Conservation (phyloP, 805 yeast species). For the Metschnikowia gelsemii region DNA sequence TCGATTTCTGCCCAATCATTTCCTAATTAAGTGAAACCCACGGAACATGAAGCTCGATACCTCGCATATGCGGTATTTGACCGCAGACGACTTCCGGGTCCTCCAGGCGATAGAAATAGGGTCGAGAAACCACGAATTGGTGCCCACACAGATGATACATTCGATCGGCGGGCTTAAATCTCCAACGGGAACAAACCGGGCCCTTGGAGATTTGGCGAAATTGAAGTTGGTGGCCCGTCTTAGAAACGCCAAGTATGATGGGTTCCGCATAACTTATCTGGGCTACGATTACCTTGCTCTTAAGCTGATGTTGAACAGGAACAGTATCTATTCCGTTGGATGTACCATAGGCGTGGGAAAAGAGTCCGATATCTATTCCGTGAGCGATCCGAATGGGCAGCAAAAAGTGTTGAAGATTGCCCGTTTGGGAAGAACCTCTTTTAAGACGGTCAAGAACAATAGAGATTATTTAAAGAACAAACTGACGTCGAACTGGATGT, state of each 20-base stretch:
- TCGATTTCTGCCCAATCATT: no score
- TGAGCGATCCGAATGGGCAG: conserved; percentile 61
- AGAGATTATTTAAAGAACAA: conserved; percentile 82
- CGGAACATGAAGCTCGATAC: conserved; percentile 83
- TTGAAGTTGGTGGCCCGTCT: conserved; percentile 71
- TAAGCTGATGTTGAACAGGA: conserved; percentile 74
- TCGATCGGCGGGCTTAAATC: conserved; percentile 76
- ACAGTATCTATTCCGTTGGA: conserved; percentile 75
- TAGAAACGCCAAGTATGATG: conserved; percentile 93
- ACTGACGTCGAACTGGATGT: conserved; percentile 89
- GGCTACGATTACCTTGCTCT: conserved; percentile 94
- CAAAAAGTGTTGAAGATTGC: conserved; percentile 83
- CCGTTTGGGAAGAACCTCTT: conserved; percentile 90
- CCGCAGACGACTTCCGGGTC: conserved; percentile 87
- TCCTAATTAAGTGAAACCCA: no score
- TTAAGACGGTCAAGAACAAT: conserved; percentile 87
- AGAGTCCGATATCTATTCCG: conserved; percentile 91
- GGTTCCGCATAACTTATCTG: conserved; percentile 80
- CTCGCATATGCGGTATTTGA: conserved; percentile 87
- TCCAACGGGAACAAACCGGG: conserved; percentile 70
- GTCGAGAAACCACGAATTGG: conserved; percentile 89
- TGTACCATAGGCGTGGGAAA: conserved; percentile 94
- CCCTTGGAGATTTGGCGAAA: conserved; percentile 85
- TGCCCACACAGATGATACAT: conserved; percentile 82
- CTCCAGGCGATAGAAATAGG: conserved; percentile 89